Base-by-base conservation (phyloP, 768 basidiomycete species). In the Rhizopogon vesiculosus region DNA sequence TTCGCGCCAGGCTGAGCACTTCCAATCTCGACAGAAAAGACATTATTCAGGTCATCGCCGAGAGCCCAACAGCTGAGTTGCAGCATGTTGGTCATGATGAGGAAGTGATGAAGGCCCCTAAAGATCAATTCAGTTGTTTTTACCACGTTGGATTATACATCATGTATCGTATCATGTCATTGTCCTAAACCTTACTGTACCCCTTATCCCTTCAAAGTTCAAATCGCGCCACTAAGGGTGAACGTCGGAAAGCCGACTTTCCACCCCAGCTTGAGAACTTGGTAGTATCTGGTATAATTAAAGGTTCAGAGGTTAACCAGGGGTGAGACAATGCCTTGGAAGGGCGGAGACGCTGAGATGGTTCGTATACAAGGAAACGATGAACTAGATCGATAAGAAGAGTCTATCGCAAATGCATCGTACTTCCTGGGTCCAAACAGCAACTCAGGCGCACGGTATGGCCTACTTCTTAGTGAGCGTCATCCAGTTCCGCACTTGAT, bases 391-490 rank as follows among this genome's bases (percentile, higher is more conserved):
- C 83, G 8, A 85, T 66, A 1, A 72, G 63, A 10, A 5, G 87
- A 71, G 64, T 98, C 95, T 19, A 86, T 73, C 0, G 87, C 85
- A 48, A 74, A 72, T 0, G 91, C 76, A 57, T 90, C 80, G 70
- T 98, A 97, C 13, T 71, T 66, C 16, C 77, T 73, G 0, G 86
- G 74, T 0, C 86, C 87, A 56, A 96, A 96, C 16, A 98, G 78
- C 1, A 97, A 80, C 66, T 98, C 95, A 0, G 93, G 93, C 0
- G 94, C 88, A 19, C 92, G 85, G 66, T 93, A 94, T 0, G 86
- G 78, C 7, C 93, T 95, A 59, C 2, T 5, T 18, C n/a, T 43
- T 29, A 38, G 18, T 59, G 31, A 55, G 49, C 55, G 4, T 25
- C 25, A 25, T 53, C 33, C 25, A 38, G 7, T 41, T 46, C 44